phyloP scores from a whole-genome alignment of 768 basidiomycete species.

The Ramaria sp. region DNA sequence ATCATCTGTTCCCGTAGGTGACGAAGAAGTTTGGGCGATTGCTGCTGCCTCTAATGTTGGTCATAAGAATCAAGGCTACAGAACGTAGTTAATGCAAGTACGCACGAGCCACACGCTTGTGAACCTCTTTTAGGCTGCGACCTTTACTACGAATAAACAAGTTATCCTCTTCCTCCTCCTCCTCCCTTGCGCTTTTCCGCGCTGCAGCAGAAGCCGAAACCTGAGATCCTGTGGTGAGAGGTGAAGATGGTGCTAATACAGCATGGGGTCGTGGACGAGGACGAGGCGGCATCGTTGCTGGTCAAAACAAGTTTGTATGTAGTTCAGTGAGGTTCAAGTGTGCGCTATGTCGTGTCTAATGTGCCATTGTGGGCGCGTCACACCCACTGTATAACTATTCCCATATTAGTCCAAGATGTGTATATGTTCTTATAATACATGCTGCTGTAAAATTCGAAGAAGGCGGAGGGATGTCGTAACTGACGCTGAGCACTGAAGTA shows the following conservation, averaged over 20 bases:
- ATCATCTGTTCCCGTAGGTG: slow-evolving; percentile 15
- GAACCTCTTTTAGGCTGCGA: slow-evolving; percentile 52
- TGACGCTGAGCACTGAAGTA: neutral
- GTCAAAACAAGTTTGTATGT: neutral
- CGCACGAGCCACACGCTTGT: slow-evolving; percentile 47
- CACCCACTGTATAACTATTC: neutral
- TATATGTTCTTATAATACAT: too few relatives aligned
- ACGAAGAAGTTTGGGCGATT: slow-evolving; percentile 9
- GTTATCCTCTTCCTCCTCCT: slow-evolving; percentile 49
- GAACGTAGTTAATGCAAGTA: slow-evolving; percentile 7
- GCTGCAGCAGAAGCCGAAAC: slow-evolving; percentile 7
- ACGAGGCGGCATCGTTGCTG: slow-evolving; percentile 17
- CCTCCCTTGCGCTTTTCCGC: slow-evolving; percentile 7
- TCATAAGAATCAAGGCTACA: neutral
- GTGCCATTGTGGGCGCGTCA: neutral
- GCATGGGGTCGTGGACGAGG: slow-evolving; percentile 40
- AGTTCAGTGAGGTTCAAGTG: neutral
- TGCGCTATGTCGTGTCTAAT: neutral
- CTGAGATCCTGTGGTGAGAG: slow-evolving; percentile 6
- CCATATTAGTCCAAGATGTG: too few relatives aligned
- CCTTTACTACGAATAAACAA: slow-evolving; percentile 60
- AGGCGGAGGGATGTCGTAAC: neutral
- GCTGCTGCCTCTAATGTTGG: slow-evolving; percentile 14
- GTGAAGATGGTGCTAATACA: slow-evolving; percentile 14
- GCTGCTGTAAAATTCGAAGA: neutral